Base-by-base conservation (phyloP, 805 yeast genomes). In the Yamadazyma endophytica region DNA sequence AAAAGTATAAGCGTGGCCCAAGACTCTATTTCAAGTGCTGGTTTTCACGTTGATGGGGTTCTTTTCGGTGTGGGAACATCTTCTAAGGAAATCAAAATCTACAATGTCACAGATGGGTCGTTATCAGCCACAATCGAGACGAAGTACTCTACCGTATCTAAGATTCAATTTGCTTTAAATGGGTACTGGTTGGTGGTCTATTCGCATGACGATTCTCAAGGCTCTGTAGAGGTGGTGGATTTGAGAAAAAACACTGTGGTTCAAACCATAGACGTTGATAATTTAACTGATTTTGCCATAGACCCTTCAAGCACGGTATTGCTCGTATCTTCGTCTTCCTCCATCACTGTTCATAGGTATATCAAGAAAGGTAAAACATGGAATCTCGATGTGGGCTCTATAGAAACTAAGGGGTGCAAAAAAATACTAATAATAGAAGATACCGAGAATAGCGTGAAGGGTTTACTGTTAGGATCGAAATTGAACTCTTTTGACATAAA, bases 181-280 rank as follows among this genome's bases (percentile, higher is more conserved):
- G 90, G 90, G 1, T 79, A 75, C 50, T 77, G 81, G 72, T 47
- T 82, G 13, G 49, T 70, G 26, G 69, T 56, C 2, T 46, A 52
- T 7, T 32, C 48, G 3, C 31, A 46, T 3, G 57, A 47, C 13
- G n/a, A n/a, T 12, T 46, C 33, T 6, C 34, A 35, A 2, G 40
- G 49, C 13, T 25, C 42, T 4, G 35, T 73, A 6, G 66, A 64
- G 13, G 48, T 76, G 2, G 58, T 75, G 56, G 79, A 76, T 47
- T 54, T 77, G 42, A 57, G 81, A 39, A 73, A 73, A 39, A 47
- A 50, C 24, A 24, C 34, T 3, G 24, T 43, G 13, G 44, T 46
- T 12, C 56, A 60, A 32, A 35, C 58, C 11, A 45, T 65, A 8
- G 54, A 53, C 16, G 43, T 46, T 2, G 47, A 41, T 18, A 37